Base-by-base conservation (phyloP, 2,329 filamentous ascomycete genomes). In the Oidium heveae region DNA sequence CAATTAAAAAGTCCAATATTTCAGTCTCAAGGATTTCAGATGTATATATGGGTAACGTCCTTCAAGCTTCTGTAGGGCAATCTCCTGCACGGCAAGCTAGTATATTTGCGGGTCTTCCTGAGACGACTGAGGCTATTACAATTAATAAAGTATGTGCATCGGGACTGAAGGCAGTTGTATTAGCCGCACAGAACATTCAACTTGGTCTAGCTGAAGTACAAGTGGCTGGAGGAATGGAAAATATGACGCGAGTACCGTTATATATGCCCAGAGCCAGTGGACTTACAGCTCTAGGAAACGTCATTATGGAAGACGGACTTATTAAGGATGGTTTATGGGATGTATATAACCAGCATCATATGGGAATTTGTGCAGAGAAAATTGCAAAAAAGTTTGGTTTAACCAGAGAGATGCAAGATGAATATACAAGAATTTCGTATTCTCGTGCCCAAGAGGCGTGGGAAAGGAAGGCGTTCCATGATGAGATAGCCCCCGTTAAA, bases 111-210 rank as follows among this genome's bases (percentile, higher is more conserved):
- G 88, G 88, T 1, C 77, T 96, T 4, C 75, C 86, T 10, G 72
- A 79, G n/a, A 78, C 74, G 7, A 76, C 93, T 55, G 91, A 98
- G 70, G 84, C 88, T 37, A 81, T 83, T 53, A 96, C 91, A 16
- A 82, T 98, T 68, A 98, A 98, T 74, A 98, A 98, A 70, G 91
- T 98, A 57, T 98, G 91, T 71, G 84, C 91, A 4, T 95, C 88
- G 0, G 91, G 91, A 5, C 73, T 98, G 60, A 98, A 98, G 68
- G 84, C 91, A 1, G 87, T 96, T 4, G 80, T 77, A 22, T 76
- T 96, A 47, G 91, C 89, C 1, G 89, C 89, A 0, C 86, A 94
- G 65, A 91, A 94, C 64, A 94, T 96, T 62, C 86, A 95, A 68
- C 76, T 98, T 12, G 89, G 91, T 5, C 74, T 94, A 10, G 78